Conservation (phyloP, 345 rosid genomes). For the Aquilaria yunnanensis region DNA sequence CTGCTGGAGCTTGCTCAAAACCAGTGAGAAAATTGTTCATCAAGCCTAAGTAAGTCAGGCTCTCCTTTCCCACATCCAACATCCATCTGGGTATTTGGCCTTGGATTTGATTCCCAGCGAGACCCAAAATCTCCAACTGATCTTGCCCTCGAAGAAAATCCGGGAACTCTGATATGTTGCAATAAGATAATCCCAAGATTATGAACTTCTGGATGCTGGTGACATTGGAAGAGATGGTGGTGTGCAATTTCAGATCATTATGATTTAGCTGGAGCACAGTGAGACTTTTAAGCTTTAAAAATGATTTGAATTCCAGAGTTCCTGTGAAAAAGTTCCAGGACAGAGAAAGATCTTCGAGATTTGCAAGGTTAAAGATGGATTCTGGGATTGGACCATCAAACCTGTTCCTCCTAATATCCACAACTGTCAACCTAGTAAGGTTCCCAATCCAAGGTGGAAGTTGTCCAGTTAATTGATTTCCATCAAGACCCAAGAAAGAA, state of each 20-base stretch:
- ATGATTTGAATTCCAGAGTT: neutral
- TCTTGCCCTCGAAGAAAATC: neutral
- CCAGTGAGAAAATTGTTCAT: constrained; percentile 4
- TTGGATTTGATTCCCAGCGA: constrained; percentile 5
- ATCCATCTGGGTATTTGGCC: constrained; percentile 13
- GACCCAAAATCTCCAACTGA: neutral
- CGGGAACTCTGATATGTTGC: constrained; percentile 11
- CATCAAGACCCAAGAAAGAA: neutral
- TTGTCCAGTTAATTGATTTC: neutral
- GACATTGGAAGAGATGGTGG: neutral
- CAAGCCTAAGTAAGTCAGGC: neutral
- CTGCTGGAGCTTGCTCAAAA: neutral
- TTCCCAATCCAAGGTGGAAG: neutral
- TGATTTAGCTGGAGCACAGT: neutral
- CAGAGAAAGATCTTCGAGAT: neutral
- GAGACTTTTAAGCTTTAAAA: neutral
- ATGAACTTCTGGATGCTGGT: neutral
- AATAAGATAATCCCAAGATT: neutral
- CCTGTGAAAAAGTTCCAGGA: neutral
- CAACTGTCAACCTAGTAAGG: neutral
- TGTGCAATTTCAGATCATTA: neutral
- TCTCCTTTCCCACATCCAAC: neutral
- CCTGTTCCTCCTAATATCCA: neutral
- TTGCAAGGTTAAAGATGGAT: constrained; percentile 7
- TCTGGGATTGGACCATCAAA: constrained; percentile 11